Base-by-base conservation (phyloP, 768 basidiomycete species). In the Lepiota brunneoincarnata region DNA sequence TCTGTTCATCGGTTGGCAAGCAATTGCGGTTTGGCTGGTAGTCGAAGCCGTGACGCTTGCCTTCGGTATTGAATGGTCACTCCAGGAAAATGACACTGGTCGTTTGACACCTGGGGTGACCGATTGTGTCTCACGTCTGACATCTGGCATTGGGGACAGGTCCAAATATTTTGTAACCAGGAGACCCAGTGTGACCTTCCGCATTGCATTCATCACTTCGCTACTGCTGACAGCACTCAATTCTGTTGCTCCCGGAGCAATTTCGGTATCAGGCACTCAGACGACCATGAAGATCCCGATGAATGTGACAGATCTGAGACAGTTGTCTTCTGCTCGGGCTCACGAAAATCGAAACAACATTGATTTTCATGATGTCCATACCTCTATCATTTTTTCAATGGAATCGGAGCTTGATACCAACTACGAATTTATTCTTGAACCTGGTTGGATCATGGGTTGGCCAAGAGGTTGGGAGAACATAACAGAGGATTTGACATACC, bases 11-110 rank as follows among this genome's bases (percentile, higher is more conserved):
- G 15, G 34, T 7, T 51, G 49, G 49, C 49, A 51, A n/a, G 26
- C 39, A 6, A 20, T 51, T 6, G 49, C 39, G 6, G 28, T 18
- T 12, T 51, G 28, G 18, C 24, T 51, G 2, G 18, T 41, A 2
- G 26, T 26, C 2, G n/a, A 51, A 5, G 28, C 28, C 3, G 31
- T 11, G 6, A 28, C 39, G 5, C 21, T 51, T 42, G 38, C 49
- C 5, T 51, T 40, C 39, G 41, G 49, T 28, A 18, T 24, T n/a
- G 49, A 51, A 20, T 51, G 49, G 49, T 41, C 28, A 10, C 14
- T 41, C 5, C 49, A 51, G 10, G 23, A 17, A 9, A 18, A 17
- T 3, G 28, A 34, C 7, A 31, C 38, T 10, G n/a, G 26, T 2
- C 4, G 3, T 18, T 17, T 51, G 4, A 31, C 41, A 2, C 49